Evolutionary conservation across 345 rosid genomes (phyloP).

Genomic region (Dimocarpus longan): DNA sequence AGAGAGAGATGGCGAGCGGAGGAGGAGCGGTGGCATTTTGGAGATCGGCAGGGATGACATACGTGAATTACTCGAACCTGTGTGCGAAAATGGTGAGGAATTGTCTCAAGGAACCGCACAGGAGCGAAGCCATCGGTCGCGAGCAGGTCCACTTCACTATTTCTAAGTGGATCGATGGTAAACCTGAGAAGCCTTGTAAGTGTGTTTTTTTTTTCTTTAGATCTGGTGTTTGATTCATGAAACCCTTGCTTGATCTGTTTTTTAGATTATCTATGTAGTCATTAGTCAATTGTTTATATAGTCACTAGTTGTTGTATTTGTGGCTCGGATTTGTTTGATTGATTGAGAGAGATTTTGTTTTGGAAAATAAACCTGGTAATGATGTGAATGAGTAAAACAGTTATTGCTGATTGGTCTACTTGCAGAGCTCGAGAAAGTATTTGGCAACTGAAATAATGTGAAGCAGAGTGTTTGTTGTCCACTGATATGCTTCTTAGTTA

Average conservation of each 20-base stretch:
- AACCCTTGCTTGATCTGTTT: no score
- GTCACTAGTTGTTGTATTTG: not conserved
- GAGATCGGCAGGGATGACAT: slow-evolving; percentile 1
- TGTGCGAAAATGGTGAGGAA: slow-evolving; percentile 3
- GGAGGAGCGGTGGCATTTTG: not conserved
- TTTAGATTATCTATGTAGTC: no score
- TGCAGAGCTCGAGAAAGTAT: not conserved
- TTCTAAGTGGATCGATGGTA: not conserved
- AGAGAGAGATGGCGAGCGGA: not conserved
- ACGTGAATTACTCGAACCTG: not conserved
- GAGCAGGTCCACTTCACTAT: not conserved
- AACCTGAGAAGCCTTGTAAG: not conserved
- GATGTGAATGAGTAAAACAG: not conserved
- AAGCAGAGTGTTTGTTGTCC: not conserved
- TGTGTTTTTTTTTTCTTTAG: not conserved
- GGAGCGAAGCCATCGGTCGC: not conserved
- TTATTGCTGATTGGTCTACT: not conserved
- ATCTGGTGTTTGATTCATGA: not conserved
- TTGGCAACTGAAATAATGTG: not conserved
- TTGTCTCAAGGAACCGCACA: not conserved
- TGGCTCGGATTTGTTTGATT: not conserved
- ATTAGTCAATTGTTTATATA: not conserved
- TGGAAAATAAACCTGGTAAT: not conserved
- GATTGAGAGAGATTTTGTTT: not conserved
- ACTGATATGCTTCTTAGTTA: not conserved